Base-by-base conservation (phyloP, 495 filamentous ascomycete species). In the Annulohypoxylon maeteangense region DNA sequence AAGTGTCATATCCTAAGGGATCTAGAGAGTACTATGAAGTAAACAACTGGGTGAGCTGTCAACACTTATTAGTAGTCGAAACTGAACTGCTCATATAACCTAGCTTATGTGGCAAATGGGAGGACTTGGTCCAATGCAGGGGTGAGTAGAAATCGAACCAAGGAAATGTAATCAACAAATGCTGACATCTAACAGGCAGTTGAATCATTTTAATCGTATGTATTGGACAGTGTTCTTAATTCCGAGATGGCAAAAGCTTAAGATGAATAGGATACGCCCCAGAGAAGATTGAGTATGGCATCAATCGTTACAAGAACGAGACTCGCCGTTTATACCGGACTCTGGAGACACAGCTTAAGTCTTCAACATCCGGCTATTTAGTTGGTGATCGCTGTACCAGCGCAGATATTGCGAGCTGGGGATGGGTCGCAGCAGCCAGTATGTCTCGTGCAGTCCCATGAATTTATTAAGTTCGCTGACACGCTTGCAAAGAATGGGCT, bases 91-190 rank as follows among this genome's bases (percentile, higher is more conserved):
- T 67, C 14, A 65, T 1, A 48, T 23, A 48, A 14, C 2, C 12
- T 67, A 83, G 80, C 75, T 84, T 56, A 79, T 82, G 54, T 85
- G 81, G 81, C 82, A 85, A 67, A 84, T 84, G 82, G 91, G 91
- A 1, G 94, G 94, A 22, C 82, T 97, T 4, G 94, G 94, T 2
- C 94, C 94, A 10, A 97, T 97, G 93, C 94, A 97, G 77, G 93
- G 91, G 65, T 62, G 34, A 66, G 68, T 56, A 27, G 8, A 34
- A 38, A 11, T 1, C 89, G 14, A 7, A 4, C 5, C 31, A 2
- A 1, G 16, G 12, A 56, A 1, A 20, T 40, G 25, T 6, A n/a
- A 14, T 44, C 10, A 1, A 7, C 40, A 20, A 44, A 40, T 23
- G 45, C 69, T 78, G 25, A 76, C 51, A 42, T 57, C 18, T 22